Conservation (phyloP, 345 rosid species). For the Gossypium arboreum region DNA sequence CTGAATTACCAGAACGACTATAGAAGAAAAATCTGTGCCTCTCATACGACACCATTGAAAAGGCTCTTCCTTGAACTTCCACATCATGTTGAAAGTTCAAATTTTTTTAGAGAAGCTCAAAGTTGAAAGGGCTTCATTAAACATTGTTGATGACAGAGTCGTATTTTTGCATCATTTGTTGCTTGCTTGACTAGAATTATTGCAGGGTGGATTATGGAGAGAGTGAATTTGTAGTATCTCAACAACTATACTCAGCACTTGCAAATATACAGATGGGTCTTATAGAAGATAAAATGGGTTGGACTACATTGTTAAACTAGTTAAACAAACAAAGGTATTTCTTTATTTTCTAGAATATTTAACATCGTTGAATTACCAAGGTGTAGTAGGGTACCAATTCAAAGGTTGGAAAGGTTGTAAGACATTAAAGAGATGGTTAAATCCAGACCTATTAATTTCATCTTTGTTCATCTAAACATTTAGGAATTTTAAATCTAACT, state of each 20-base stretch:
- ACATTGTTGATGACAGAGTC: background rate
- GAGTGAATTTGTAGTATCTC: conserved; percentile 17
- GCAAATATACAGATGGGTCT: conserved; percentile 26
- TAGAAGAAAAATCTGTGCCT: too few relatives aligned
- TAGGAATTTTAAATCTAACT: too few relatives aligned
- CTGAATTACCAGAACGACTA: too few relatives aligned
- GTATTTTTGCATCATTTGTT: background rate
- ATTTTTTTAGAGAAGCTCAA: too few relatives aligned
- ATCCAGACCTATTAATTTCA: too few relatives aligned
- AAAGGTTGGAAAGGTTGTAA: too few relatives aligned
- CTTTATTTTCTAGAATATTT: background rate
- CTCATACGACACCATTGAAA: too few relatives aligned
- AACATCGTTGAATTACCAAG: background rate
- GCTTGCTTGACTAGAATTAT: background rate
- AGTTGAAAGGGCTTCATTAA: too few relatives aligned
- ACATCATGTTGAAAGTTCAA: background rate
- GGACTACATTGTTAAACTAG: conserved; percentile 26
- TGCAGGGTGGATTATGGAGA: conserved; percentile 27
- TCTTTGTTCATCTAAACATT: too few relatives aligned
- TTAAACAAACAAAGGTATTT: background rate
- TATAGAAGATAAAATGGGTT: conserved; percentile 31
- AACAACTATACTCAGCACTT: conserved; percentile 22
- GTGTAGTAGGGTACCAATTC: background rate
- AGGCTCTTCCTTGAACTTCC: background rate
- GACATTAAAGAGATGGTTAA: too few relatives aligned